Evolutionary conservation across 1,139 yeast species (phyloP).

Genomic region (Yamadazyma conglobata): DNA sequence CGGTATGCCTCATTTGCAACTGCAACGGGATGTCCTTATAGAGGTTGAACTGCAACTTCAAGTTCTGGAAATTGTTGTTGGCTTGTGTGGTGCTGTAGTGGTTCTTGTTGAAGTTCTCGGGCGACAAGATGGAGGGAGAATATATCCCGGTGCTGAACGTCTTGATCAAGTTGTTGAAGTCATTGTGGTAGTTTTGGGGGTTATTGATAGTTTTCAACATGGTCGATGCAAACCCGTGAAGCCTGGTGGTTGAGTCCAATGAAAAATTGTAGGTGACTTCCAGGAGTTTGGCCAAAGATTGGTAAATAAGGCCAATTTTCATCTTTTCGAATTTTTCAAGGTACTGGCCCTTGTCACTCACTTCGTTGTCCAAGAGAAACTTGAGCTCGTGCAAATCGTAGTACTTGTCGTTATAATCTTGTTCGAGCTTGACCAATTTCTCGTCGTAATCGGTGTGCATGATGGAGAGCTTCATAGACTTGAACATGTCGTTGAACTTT

Average conservation of each 20-base stretch:
- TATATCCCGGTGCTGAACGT: conserved; percentile 39
- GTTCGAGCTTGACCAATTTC: conserved; percentile 26
- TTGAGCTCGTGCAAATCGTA: conserved; percentile 30
- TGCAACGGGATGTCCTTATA: conserved; percentile 44
- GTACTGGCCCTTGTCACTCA: conserved; percentile 20
- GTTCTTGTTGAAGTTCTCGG: conserved; percentile 22
- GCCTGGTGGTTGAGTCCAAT: conserved; percentile 24
- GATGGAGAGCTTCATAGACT: conserved; percentile 27
- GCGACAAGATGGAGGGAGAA: conserved; percentile 33
- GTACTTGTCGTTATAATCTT: conserved; percentile 31
- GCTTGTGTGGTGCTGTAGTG: conserved; percentile 27
- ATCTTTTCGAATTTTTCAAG: conserved; percentile 37
- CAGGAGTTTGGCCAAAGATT: conserved; percentile 35
- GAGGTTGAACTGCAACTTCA: conserved; percentile 37
- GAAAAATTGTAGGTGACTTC: conserved; percentile 31
- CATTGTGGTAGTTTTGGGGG: conserved; percentile 27
- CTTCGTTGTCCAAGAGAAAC: conserved; percentile 29
- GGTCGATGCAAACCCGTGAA: conserved; percentile 25
- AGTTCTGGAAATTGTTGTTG: conserved; percentile 36
- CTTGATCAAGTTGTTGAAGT: conserved; percentile 23
- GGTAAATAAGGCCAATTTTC: conserved; percentile 34
- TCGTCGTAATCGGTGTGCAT: conserved; percentile 32
- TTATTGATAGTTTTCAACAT: conserved; percentile 25
- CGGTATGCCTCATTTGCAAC: conserved; percentile 18
- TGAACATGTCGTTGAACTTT: conserved; percentile 30